A percentile compares a stretch with the other conserved stretches of the same genome.
Conservation (phyloP, 352 stramenopile species). For the Albugo candida region DNA sequence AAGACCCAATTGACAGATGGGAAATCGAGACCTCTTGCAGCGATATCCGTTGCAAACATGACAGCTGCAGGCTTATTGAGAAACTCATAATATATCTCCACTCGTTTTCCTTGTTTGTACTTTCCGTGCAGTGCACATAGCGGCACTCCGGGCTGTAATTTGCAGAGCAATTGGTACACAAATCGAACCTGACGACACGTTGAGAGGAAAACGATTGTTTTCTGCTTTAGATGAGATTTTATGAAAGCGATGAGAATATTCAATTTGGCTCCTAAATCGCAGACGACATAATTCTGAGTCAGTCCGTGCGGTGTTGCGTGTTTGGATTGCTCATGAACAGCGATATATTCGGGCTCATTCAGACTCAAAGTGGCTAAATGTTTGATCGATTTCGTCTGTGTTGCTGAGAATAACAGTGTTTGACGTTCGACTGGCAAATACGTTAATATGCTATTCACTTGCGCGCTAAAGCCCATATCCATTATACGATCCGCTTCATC, state of each 20-base stretch:
- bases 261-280: constrained; percentile 89
- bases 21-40: constrained; percentile 95
- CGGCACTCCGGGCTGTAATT: constrained; percentile 91
- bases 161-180: constrained; percentile 90
- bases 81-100: constrained; percentile 99
- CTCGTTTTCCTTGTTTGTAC: constrained; percentile 95
- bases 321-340: constrained; percentile 85
- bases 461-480: constrained; percentile 97
- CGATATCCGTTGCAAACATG: constrained; percentile 97
- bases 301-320: constrained; percentile 85
- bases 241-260: constrained; percentile 97
- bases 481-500: constrained; percentile 99
- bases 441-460: constrained; percentile 94
- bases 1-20: constrained; percentile 98
- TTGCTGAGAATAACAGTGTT: constrained; percentile 94
- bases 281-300: constrained; percentile 92
- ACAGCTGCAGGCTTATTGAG: constrained; percentile 83
- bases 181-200: constrained; percentile 94
- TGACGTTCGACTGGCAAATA: constrained; percentile 87
- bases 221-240: constrained; percentile 96
- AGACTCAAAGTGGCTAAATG: constrained; percentile 92
- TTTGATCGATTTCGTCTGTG: constrained; percentile 94
- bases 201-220: constrained; percentile 97
- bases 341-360: constrained; percentile 91
- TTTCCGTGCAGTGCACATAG: constrained; percentile 97